These are phyloP conservation scores for Debaryomyces robertsiae DNA, from an alignment of 1,139 yeast species.

Conservation along the genomic window DNA sequence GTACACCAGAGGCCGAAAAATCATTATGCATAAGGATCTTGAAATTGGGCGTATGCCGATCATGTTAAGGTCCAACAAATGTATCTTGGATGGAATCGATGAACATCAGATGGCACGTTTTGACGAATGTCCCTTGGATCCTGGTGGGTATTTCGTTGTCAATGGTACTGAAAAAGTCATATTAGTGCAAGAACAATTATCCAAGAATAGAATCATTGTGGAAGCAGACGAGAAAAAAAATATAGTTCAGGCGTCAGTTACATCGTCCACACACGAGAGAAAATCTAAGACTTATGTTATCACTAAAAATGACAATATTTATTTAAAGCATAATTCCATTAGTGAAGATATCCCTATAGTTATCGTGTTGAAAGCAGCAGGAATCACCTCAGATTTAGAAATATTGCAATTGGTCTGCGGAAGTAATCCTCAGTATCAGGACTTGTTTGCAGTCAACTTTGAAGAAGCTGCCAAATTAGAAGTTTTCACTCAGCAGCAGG, in stretches of 20 bases:
- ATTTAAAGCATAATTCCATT: slow-evolving; percentile 90
- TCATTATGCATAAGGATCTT: slow-evolving; percentile 84
- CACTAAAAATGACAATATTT: slow-evolving; percentile 86
- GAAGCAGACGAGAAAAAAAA: slow-evolving; percentile 96
- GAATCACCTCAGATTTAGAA: slow-evolving; percentile 89
- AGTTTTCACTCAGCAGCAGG: slow-evolving; percentile 91
- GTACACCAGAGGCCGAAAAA: slow-evolving; percentile 90
- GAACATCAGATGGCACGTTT: slow-evolving; percentile 84
- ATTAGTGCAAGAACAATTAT: slow-evolving; percentile 92
- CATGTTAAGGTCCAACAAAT: slow-evolving; percentile 91
- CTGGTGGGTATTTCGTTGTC: slow-evolving; percentile 97
- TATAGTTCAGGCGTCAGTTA: slow-evolving; percentile 95
- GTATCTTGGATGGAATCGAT: slow-evolving; percentile 76
- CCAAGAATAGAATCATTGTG: slow-evolving; percentile 95
- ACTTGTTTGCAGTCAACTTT: slow-evolving; percentile 85
- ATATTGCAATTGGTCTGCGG: slow-evolving; percentile 95
- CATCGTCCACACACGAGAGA: slow-evolving; percentile 96
- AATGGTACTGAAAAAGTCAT: slow-evolving; percentile 98
- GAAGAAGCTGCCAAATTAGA: slow-evolving; percentile 91
- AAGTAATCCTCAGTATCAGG: slow-evolving; percentile 82
- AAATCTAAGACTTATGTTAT: slow-evolving; percentile 95
- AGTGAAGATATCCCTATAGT: slow-evolving; percentile 96
- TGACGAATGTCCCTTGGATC: slow-evolving; percentile 96
- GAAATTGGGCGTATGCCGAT: slow-evolving; percentile 98
- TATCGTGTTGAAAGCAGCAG: slow-evolving; percentile 91